These are phyloP conservation scores for Aspergillus panamensis DNA, from an alignment of 495 filamentous ascomycete genomes.

Conservation along the genomic window DNA sequence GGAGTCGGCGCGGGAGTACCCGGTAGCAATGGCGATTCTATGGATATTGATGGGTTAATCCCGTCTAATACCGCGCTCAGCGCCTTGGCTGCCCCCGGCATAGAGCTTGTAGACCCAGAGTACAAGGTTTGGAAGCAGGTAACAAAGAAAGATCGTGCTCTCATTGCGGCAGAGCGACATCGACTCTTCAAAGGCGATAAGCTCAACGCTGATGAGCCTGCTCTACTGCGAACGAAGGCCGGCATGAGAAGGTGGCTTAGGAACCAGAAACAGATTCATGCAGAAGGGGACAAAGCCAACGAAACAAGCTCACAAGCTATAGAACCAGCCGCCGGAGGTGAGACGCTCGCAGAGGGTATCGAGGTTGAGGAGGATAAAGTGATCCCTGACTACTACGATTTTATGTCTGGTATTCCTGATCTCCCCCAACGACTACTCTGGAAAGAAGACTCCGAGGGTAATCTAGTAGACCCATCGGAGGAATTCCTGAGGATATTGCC, in stretches of 20 bases:
- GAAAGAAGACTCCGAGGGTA: constrained; percentile 81
- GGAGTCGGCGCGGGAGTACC: constrained; percentile 53
- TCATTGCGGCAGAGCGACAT: constrained; percentile 72
- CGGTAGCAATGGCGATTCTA: constrained; percentile 70
- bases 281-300: constrained; percentile 49
- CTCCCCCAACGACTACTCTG: constrained; percentile 71
- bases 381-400: constrained; percentile 91
- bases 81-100: constrained; percentile 38
- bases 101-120: constrained; percentile 75
- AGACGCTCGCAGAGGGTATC: constrained; percentile 87
- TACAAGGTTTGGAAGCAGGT: constrained; percentile 99
- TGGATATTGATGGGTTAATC: constrained; percentile 70
- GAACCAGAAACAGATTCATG: constrained; percentile 61
- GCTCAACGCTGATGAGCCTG: constrained; percentile 83
- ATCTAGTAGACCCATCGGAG: constrained; percentile 79
- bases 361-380: constrained; percentile 75
- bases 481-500: constrained; percentile 74
- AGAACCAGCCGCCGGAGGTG: constrained; percentile 47
- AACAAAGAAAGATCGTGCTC: constrained; percentile 93
- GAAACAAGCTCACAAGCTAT: constrained; percentile 47
- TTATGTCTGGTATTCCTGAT: constrained; percentile 81
- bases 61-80: constrained; percentile 59
- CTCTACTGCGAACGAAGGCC: constrained; percentile 70
- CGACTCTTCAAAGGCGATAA: constrained; percentile 80
- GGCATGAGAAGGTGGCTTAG: constrained; percentile 80